Conservation (phyloP, 108 stramenopile species). For the Cylindrotheca closterium region DNA sequence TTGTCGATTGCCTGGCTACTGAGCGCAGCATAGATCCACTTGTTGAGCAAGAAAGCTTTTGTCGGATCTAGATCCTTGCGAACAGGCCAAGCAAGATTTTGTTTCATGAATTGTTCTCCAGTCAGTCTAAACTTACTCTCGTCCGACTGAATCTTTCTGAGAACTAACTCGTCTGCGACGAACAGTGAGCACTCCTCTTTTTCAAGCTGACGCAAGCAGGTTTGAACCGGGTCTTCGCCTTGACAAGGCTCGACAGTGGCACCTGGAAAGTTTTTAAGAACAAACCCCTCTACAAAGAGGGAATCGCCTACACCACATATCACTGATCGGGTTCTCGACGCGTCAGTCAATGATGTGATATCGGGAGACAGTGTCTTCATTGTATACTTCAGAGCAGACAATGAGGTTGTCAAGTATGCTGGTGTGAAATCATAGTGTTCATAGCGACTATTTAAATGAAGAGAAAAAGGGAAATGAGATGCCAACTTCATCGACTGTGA, state of each 20-base stretch:
- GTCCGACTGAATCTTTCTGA: not conserved
- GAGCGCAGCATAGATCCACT: too few relatives aligned
- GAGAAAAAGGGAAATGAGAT: too few relatives aligned
- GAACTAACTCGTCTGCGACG: constrained; percentile 3
- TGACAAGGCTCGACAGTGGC: not conserved
- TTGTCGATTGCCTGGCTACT: constrained; percentile 5
- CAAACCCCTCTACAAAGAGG: not conserved
- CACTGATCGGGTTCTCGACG: not conserved
- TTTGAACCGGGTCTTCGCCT: not conserved
- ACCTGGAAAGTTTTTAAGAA: constrained; percentile 4
- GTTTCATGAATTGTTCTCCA: constrained; percentile 7
- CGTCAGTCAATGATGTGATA: constrained; percentile 4
- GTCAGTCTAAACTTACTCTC: not conserved
- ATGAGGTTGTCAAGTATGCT: not conserved
- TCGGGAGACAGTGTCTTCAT: not conserved
- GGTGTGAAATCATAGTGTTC: constrained; percentile 16
- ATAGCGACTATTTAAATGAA: too few relatives aligned
- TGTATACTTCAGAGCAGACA: not conserved
- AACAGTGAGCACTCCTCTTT: not conserved
- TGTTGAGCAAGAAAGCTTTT: too few relatives aligned
- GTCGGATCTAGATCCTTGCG: constrained; percentile 4
- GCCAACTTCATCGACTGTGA: too few relatives aligned
- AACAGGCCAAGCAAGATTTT: constrained; percentile 7
- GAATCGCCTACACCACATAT: not conserved
- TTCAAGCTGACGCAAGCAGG: constrained; percentile 1